A percentile compares a stretch with the other conserved stretches of the same genome.
These are phyloP conservation scores for Fusarium odoratissimum DNA, from an alignment of 2,329 filamentous ascomycete genomes.

Conservation along the genomic window DNA sequence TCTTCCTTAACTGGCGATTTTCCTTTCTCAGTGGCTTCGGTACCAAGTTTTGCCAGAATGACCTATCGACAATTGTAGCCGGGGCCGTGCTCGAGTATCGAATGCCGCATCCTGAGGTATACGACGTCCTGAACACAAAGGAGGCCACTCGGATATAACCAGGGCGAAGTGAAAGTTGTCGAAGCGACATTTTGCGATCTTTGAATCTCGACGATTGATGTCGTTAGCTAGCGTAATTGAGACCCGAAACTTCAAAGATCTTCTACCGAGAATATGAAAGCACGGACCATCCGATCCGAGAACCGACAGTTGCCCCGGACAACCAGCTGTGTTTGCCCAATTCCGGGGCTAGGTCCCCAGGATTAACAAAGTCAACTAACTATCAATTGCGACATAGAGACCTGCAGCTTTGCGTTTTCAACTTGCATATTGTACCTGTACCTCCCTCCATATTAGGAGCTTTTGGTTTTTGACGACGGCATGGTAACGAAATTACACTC, in stretches of 20 bases:
- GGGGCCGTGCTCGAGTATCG: slow-evolving; percentile 54
- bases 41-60: slow-evolving; percentile 77
- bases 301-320: slow-evolving; percentile 51
- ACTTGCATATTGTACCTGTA: slow-evolving; percentile 39
- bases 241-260: slow-evolving; percentile 20
- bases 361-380: slow-evolving; percentile 8
- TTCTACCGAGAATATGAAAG: slow-evolving; percentile 31
- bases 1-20: slow-evolving; percentile 54
- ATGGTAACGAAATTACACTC: slow-evolving; percentile 48
- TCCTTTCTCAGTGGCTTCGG: slow-evolving; percentile 72
- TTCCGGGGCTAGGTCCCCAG: slow-evolving; percentile 13
- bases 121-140: neutral
- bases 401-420: slow-evolving; percentile 37
- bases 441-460: slow-evolving; percentile 41
- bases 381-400: slow-evolving; percentile 32
- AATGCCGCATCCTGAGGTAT: slow-evolving; percentile 12
- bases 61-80: slow-evolving; percentile 65
- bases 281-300: slow-evolving; percentile 39
- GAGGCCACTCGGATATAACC: slow-evolving; percentile 5
- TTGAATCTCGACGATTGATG: slow-evolving; percentile 3
- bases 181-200: slow-evolving; percentile 31
- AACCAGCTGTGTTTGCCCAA: slow-evolving; percentile 51
- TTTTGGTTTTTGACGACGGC: slow-evolving; percentile 44
- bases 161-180: slow-evolving; percentile 12
- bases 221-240: slow-evolving; percentile 1